Evolutionary conservation across 768 basidiomycete genomes (phyloP).

Genomic region (Leccinum uliginosum): DNA sequence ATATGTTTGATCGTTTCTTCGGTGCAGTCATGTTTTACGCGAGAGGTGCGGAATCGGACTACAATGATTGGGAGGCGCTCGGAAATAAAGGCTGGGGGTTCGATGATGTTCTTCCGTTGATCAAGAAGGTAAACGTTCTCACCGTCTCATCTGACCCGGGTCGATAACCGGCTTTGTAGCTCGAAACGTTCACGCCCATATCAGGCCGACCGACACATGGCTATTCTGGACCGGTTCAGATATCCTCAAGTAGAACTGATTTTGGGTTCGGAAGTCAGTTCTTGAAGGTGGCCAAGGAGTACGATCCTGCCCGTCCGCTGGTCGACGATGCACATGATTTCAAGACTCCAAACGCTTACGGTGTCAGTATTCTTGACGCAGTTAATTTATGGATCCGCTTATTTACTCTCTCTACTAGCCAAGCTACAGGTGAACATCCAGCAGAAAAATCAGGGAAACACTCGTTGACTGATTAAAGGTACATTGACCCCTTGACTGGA

Average conservation of each 20-base stretch:
- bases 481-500: slow-evolving; percentile 41
- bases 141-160: background rate
- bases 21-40: slow-evolving; percentile 45
- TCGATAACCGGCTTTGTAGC: slow-evolving; percentile 43
- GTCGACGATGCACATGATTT: slow-evolving; percentile 48
- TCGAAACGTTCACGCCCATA: slow-evolving; percentile 33
- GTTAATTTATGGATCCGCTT: too few species aligned
- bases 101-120: slow-evolving; percentile 49
- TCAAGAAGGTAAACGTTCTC: slow-evolving; percentile 44
- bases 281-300: slow-evolving; percentile 40
- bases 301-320: slow-evolving; percentile 41
- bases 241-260: slow-evolving; percentile 9
- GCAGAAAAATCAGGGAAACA: background rate
- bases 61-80: slow-evolving; percentile 52
- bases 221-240: slow-evolving; percentile 26
- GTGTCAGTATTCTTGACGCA: slow-evolving; percentile 11
- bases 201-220: slow-evolving; percentile 34
- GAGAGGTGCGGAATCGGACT: slow-evolving; percentile 57
- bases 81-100: slow-evolving; percentile 61
- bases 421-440: slow-evolving; percentile 9
- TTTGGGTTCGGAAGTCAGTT: slow-evolving; percentile 36
- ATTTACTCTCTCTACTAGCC: slow-evolving; percentile 4
- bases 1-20: background rate
- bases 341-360: slow-evolving; percentile 16
- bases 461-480: slow-evolving; percentile 33